Evolutionary conservation across 164 flowering plant genomes (phyloP).

Genomic region (Liriodendron chinense): DNA sequence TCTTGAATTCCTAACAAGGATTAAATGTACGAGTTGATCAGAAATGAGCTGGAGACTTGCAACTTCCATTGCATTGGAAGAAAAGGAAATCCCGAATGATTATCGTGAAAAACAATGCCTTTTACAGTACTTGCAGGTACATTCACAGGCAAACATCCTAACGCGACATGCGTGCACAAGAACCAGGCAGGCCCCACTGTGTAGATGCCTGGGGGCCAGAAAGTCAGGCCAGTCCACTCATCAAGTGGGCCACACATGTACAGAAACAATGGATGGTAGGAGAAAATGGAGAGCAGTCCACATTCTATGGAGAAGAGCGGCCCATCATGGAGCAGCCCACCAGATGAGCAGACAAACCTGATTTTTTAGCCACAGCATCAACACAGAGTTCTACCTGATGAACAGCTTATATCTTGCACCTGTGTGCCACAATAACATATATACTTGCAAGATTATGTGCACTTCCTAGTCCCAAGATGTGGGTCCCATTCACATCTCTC

Average conservation of each 20-base stretch:
- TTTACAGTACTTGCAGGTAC: background rate
- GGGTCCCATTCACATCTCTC: background rate
- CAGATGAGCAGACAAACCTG: background rate
- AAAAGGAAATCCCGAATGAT: background rate
- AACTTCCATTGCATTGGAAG: background rate
- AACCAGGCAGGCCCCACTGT: background rate
- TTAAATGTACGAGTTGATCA: background rate
- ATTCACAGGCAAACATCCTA: no score
- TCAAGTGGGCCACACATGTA: no score
- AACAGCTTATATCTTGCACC: background rate
- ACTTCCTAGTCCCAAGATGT: background rate
- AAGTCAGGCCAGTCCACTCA: background rate
- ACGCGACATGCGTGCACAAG: background rate
- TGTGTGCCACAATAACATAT: background rate
- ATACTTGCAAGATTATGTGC: no score
- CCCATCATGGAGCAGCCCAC: background rate
- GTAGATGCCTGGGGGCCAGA: background rate
- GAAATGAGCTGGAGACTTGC: background rate
- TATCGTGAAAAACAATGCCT: background rate
- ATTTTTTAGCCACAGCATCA: background rate
- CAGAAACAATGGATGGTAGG: background rate
- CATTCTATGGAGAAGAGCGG: background rate
- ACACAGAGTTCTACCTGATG: background rate
- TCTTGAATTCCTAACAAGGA: conserved; percentile 60
- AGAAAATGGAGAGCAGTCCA: background rate